Base-by-base conservation (phyloP, 2,329 filamentous ascomycete species). In the Westerdykella ornata region DNA sequence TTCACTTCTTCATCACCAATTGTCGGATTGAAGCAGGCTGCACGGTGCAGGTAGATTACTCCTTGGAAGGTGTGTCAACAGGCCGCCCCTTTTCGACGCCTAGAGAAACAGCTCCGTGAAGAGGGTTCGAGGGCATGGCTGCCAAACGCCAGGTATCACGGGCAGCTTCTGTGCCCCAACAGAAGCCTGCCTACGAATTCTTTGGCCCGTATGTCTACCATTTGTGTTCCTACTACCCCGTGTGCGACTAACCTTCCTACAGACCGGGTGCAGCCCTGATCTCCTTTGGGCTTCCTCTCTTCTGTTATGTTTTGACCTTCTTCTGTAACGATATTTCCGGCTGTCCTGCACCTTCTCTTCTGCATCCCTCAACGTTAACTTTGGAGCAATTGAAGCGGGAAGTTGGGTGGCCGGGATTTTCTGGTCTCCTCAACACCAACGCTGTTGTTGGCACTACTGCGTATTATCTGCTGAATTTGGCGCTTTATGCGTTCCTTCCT, bases 311-410 rank as follows among this genome's bases (percentile, higher is more conserved):
- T 54, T 83, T 90, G 60, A 76, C 82, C 35, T 94, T 96, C 61
- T 73, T 84, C 56, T 96, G 90, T 76, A 97, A 96, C 70, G 89
- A 97, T 65, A 73, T 94, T 49, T 84, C 87, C 7, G 90, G 92
- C 44, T 97, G 92, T 62, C 92, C 90, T 35, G 82, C 86, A 2
- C 88, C 89, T 3, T 88, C 85, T 3, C 74, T 90, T 7, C 75
- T 94, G 29, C 74, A 76, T 52, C 88, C 85, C 22, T 81, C 76
- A 42, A 84, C 78, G 7, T 69, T 95, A 45, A 81, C 81, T 32
- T 70, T 88, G 36, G 77, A 82, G 15, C 77, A 78, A 54, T 70
- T 96, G 53, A 92, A 90, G 71, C 63, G 72, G 41, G 88, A 96
- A 59, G 79, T 87, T 33, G 88, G 85, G 53, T 95, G 89, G 87